phyloP scores from a whole-genome alignment of 2,329 filamentous ascomycete species.

The Nemania diffusa region DNA sequence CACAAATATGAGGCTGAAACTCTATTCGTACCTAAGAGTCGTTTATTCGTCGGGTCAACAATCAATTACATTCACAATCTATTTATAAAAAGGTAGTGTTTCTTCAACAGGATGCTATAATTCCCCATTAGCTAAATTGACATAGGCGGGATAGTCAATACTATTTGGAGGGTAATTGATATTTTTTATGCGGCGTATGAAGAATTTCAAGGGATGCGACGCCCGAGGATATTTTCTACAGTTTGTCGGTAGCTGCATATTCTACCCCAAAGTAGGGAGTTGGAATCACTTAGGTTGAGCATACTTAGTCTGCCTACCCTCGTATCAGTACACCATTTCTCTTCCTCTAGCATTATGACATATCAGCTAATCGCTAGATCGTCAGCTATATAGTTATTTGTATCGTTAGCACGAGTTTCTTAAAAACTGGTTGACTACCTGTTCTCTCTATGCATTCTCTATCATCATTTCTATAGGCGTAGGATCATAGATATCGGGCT shows the following conservation, averaged over 20 bases:
- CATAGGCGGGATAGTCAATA: not conserved
- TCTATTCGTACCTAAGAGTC: not conserved
- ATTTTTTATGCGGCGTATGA: not conserved
- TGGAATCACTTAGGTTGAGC: no score
- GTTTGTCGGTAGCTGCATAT: no score
- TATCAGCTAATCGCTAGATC: no score
- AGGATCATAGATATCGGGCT: not conserved
- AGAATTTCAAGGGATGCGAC: not conserved
- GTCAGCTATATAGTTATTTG: no score
- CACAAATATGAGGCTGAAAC: not conserved
- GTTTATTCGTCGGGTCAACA: not conserved
- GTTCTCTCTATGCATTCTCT: not conserved
- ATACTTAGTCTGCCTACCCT: no score
- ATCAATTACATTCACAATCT: not conserved
- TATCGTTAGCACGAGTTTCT: not conserved
- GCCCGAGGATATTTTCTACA: not conserved
- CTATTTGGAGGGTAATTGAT: not conserved
- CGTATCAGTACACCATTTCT: no score
- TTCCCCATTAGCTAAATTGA: no score
- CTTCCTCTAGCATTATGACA: no score
- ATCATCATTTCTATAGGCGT: conserved; percentile 15
- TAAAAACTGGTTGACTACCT: not conserved
- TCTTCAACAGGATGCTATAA: not conserved
- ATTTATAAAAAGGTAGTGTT: not conserved
- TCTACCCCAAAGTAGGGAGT: no score